A percentile compares a stretch with the other conserved stretches of the same genome.
These are phyloP conservation scores for Chrysanthemum seticuspe DNA, from an alignment of 129 eudicot genomes.

Conservation along the genomic window DNA sequence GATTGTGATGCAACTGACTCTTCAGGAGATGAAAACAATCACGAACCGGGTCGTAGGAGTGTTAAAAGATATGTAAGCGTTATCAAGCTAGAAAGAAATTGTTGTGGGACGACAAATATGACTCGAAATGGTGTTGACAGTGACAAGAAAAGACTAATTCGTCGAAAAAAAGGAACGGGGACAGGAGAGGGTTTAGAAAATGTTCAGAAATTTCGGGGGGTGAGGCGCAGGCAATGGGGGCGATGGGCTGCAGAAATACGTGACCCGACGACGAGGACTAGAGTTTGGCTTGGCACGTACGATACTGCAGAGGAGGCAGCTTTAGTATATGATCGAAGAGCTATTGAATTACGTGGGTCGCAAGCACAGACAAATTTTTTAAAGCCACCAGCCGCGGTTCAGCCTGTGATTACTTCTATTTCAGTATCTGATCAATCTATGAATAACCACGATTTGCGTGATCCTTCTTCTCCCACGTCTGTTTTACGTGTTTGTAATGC, in stretches of 20 bases:
- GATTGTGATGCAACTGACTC: constrained; percentile 67
- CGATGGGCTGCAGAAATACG: constrained; percentile 75
- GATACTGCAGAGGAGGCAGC: constrained; percentile 83
- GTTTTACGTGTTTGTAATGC: constrained; percentile 36
- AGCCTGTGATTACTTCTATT: constrained; percentile 9
- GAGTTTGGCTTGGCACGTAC: constrained; percentile 69
- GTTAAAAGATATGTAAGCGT: constrained; percentile 40
- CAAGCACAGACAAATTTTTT: constrained; percentile 52
- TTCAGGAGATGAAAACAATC: constrained; percentile 48
- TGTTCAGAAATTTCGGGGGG: constrained; percentile 53
- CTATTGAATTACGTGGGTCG: constrained; percentile 57
- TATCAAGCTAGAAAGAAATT: constrained; percentile 29
- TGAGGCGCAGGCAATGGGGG: constrained; percentile 68
- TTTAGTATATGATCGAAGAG: constrained; percentile 56
- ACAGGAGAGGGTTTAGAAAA: neutral
- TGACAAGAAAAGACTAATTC: constrained; percentile 25
- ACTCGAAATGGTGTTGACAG: neutral
- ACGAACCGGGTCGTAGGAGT: constrained; percentile 18
- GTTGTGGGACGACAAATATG: neutral
- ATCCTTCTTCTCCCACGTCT: constrained; percentile 58
- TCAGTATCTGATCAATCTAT: constrained; percentile 27
- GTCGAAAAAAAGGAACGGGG: constrained; percentile 6
- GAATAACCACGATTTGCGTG: constrained; percentile 18
- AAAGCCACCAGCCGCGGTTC: constrained; percentile 28
- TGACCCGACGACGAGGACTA: constrained; percentile 37